These are phyloP conservation scores for Juglanconis sp. DNA, from an alignment of 2,329 filamentous ascomycete genomes.

Conservation along the genomic window DNA sequence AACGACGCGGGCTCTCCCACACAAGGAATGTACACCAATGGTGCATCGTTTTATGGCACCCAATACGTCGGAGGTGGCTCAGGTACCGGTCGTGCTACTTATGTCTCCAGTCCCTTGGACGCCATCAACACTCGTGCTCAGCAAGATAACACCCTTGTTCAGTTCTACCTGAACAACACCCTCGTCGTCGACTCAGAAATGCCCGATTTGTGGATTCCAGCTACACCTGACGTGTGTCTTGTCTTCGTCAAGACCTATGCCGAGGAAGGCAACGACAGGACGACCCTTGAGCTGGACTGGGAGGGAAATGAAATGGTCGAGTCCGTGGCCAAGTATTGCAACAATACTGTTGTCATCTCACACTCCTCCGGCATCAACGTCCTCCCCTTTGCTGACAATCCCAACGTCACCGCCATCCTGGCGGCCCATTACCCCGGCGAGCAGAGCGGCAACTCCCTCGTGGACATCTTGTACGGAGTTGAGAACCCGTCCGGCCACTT, in stretches of 20 bases:
- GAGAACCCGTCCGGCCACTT: conserved; percentile 59
- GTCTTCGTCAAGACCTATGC: conserved; percentile 64
- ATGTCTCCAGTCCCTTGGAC: conserved; percentile 53
- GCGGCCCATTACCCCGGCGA: conserved; percentile 60
- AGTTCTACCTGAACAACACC: conserved; percentile 43
- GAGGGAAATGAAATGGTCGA: conserved; percentile 61
- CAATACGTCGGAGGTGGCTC: conserved; percentile 59
- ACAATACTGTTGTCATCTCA: conserved; percentile 51
- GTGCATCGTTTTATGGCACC: conserved; percentile 58
- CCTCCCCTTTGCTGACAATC: conserved; percentile 53
- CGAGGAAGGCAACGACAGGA: conserved; percentile 60
- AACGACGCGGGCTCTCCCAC: conserved; percentile 64
- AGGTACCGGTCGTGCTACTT: conserved; percentile 51
- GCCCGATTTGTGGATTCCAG: conserved; percentile 43
- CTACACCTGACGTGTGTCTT: conserved; percentile 62
- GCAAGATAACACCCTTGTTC: conserved; percentile 40
- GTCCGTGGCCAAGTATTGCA: conserved; percentile 42
- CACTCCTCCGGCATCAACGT: conserved; percentile 61
- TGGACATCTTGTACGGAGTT: conserved; percentile 60
- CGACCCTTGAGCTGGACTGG: conserved; percentile 53
- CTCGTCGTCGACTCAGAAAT: conserved; percentile 34
- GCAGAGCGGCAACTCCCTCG: conserved; percentile 58
- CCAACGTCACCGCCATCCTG: conserved; percentile 61
- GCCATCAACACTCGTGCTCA: conserved; percentile 49
- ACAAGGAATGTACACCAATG: conserved; percentile 62